Evolutionary conservation across 176 grass and related monocot genomes (phyloP).

Genomic region (Chloris gayana): DNA sequence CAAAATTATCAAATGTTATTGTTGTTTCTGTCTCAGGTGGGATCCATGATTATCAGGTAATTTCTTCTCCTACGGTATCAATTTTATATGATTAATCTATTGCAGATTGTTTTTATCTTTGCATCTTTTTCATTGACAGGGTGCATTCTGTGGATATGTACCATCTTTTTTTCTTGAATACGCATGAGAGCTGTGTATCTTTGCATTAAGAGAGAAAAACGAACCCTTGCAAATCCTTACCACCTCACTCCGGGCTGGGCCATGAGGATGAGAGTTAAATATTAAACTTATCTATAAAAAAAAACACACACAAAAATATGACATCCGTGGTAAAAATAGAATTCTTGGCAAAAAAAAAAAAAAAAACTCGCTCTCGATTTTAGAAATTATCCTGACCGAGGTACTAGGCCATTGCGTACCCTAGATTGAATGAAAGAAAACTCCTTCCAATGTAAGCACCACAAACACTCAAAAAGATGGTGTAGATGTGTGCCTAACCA

Average conservation of each 20-base stretch:
- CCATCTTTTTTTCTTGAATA: too few species aligned
- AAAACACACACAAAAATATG: too few species aligned
- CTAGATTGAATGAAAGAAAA: not conserved
- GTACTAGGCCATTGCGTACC: not conserved
- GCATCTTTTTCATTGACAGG: conserved; percentile 23
- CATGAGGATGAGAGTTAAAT: too few species aligned
- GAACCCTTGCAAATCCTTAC: too few species aligned
- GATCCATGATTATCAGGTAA: conserved; percentile 97
- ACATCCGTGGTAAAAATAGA: not conserved
- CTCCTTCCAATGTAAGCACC: not conserved
- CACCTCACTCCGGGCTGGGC: too few species aligned
- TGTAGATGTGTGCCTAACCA: not conserved
- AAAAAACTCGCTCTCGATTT: too few species aligned
- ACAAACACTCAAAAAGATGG: not conserved
- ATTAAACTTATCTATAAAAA: too few species aligned
- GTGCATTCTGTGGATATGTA: conserved; percentile 10
- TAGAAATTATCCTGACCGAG: not conserved
- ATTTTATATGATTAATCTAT: conserved; percentile 15
- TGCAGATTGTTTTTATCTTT: conserved; percentile 26
- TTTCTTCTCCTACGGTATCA: conserved; percentile 28
- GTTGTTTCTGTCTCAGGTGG: conserved; percentile 87
- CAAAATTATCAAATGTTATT: conserved; percentile 79
- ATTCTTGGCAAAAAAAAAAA: not conserved
- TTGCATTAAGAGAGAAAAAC: too few species aligned
- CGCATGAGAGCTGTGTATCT: too few species aligned